phyloP scores from a whole-genome alignment of 2,329 filamentous ascomycete genomes.

The Aureobasidium sp. region DNA sequence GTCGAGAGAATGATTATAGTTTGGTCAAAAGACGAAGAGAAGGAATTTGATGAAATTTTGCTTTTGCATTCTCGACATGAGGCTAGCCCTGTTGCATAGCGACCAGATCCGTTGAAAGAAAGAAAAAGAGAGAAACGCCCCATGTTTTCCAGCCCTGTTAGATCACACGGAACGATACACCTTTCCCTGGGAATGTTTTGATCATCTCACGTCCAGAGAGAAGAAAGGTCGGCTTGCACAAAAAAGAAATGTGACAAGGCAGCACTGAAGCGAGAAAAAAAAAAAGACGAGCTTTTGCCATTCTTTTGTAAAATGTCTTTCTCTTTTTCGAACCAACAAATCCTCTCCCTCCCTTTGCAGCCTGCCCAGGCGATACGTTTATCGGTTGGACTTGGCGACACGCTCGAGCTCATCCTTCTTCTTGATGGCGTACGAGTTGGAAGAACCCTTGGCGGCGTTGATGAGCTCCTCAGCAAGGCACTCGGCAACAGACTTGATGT shows the following conservation, averaged over 20 bases:
- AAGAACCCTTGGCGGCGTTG: constrained; percentile 99
- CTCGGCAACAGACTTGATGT: constrained; percentile 99
- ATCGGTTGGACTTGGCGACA: constrained; percentile 99
- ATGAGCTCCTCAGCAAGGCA: constrained; percentile 99
- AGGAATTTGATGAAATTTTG: neutral
- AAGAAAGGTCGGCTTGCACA: neutral
- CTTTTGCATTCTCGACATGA: constrained; percentile 8
- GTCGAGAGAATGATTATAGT: too few species aligned
- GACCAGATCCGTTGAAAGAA: neutral
- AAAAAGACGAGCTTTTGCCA: constrained; percentile 3
- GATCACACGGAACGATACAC: constrained; percentile 2
- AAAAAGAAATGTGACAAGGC: neutral
- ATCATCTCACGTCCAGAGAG: neutral
- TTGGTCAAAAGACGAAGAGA: neutral
- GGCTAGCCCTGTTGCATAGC: neutral
- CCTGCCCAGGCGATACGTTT: constrained; percentile 44
- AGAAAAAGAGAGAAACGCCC: neutral
- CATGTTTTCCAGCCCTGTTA: constrained; percentile 1
- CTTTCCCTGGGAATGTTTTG: neutral
- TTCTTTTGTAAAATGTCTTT: neutral
- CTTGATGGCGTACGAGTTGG: constrained; percentile 99
- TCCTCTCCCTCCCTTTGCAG: neutral
- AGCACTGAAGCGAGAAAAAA: neutral
- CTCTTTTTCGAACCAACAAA: neutral
- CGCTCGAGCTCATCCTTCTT: constrained; percentile 99